A percentile compares a stretch with the other conserved stretches of the same genome.
phyloP scores from a whole-genome alignment of 2,329 filamentous ascomycete species.

The Lachnum nothofagi region DNA sequence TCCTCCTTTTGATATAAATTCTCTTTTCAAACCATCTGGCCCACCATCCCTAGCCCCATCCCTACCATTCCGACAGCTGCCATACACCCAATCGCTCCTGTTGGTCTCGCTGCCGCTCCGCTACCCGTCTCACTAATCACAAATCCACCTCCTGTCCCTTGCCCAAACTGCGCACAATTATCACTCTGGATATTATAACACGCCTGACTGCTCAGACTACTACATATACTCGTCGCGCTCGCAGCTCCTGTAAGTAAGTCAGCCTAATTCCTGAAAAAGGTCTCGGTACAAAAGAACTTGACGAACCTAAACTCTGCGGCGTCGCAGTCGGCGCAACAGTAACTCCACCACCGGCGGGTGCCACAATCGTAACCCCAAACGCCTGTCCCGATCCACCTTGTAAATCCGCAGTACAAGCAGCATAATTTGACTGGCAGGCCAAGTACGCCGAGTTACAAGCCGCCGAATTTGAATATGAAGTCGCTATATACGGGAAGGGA shows the following conservation, averaged over 20 bases:
- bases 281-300: no score
- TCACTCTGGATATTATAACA: constrained; percentile 37
- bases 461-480: constrained; percentile 46
- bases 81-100: constrained; percentile 24
- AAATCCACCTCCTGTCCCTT: constrained; percentile 8
- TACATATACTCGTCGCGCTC: constrained; percentile 50
- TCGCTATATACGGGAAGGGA: constrained; percentile 53
- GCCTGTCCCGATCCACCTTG: constrained; percentile 33
- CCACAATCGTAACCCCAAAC: constrained; percentile 52
- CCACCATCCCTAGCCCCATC: constrained; percentile 23
- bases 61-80: constrained; percentile 22
- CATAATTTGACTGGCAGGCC: constrained; percentile 51
- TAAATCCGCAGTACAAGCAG: constrained; percentile 48
- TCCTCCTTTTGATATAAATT: no score
- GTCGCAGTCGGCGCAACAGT: constrained; percentile 47
- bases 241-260: no score
- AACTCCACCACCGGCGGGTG: constrained; percentile 48
- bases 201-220: constrained; percentile 48
- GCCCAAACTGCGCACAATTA: constrained; percentile 28
- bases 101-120: constrained; percentile 24
- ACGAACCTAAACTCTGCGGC: no score
- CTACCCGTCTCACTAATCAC: constrained; percentile 17
- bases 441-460: constrained; percentile 48
- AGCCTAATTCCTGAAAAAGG: no score
- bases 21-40: constrained; percentile 23